phyloP scores from a whole-genome alignment of 495 filamentous ascomycete genomes.

The Aspergillus wentii region DNA sequence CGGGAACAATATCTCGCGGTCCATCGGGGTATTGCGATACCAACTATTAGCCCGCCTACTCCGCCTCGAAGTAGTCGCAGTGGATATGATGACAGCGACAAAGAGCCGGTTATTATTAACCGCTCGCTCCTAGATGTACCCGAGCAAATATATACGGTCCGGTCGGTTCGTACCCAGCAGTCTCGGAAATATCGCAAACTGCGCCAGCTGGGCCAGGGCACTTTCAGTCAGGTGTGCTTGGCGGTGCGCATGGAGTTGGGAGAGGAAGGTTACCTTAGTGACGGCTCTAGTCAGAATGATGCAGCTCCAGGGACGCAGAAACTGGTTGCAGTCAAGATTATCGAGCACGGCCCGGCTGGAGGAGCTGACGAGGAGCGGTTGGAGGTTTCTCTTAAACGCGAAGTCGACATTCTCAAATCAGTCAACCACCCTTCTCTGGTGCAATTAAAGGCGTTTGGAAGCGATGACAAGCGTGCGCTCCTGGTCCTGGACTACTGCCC shows the following conservation, averaged over 20 bases:
- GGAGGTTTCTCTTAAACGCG: slow-evolving; percentile 86
- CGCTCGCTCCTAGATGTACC: slow-evolving; percentile 11
- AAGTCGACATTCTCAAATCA: slow-evolving; percentile 85
- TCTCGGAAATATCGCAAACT: slow-evolving; percentile 64
- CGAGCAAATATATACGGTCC: slow-evolving; percentile 40
- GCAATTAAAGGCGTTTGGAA: slow-evolving; percentile 81
- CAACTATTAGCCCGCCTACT: slow-evolving; percentile 61
- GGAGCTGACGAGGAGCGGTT: slow-evolving; percentile 85
- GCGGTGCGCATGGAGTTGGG: slow-evolving; percentile 58
- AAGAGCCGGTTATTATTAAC: slow-evolving; percentile 26
- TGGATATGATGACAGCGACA: slow-evolving; percentile 28
- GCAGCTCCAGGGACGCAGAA: slow-evolving; percentile 51
- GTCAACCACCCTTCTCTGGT: slow-evolving; percentile 87
- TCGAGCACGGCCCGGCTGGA: slow-evolving; percentile 88
- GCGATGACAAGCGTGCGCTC: slow-evolving; percentile 72
- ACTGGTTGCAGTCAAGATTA: slow-evolving; percentile 91
- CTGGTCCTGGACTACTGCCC: slow-evolving; percentile 88
- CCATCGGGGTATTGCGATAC: slow-evolving; percentile 61
- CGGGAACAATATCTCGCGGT: slow-evolving; percentile 77
- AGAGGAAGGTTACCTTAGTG: slow-evolving; percentile 13
- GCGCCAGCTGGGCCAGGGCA: slow-evolving; percentile 80
- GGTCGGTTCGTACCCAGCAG: slow-evolving; percentile 40
- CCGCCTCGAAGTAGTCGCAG: slow-evolving; percentile 61
- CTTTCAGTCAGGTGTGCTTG: slow-evolving; percentile 89
- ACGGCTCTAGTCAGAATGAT: slow-evolving; percentile 36